Evolutionary conservation across 345 rosid species (phyloP), one percentile per base, ranked within the genome.

Genomic region (Hypericum androsaemum): DNA sequence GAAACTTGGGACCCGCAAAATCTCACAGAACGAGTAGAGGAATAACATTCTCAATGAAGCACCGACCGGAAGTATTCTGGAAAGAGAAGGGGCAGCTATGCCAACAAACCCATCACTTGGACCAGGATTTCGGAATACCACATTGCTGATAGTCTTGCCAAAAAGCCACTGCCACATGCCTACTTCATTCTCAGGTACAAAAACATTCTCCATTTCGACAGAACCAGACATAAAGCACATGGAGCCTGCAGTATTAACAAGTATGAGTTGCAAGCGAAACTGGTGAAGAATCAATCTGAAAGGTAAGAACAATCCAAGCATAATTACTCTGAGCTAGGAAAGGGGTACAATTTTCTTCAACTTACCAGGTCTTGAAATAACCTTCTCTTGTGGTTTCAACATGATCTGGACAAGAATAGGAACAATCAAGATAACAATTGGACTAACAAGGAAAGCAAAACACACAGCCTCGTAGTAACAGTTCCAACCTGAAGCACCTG

Each of bases 221-320:
- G 89, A 81, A 10, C 95, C 96, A 63, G 98, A 90, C 95, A 82
- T 83, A 72, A 87, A 90, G 77, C 96, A 90, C 89, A 90, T 79
- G 12, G 96, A 77, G 61, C 95, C 98, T 90, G 53, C 65, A 69
- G 35, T 56, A 45, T 43, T 44, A 38, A 43, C 40, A 49, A 41
- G 5, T 13, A 32, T 67, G 10, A 67, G 60, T 41, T 53, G 35
- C 49, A 64, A 8, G 13, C 12, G 12, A 28, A 28, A 10, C 8
- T 45, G 48, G 7, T 13, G 53, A 15, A 47, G 6, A 63, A 55
- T 9, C 37, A 37, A 38, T 38, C 14, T 37, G 50, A 39, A 16
- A 57, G 47, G 12, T n/a, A 14, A 8, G 39, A 43, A 46, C 57
- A 49, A 39, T 22, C 43, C 10, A 50, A 22, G 12, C 12, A 2